Evolutionary conservation across 176 grass and related monocot species (phyloP), one percentile per base, ranked within the genome.

Genomic region (Panicum miliaceum): DNA sequence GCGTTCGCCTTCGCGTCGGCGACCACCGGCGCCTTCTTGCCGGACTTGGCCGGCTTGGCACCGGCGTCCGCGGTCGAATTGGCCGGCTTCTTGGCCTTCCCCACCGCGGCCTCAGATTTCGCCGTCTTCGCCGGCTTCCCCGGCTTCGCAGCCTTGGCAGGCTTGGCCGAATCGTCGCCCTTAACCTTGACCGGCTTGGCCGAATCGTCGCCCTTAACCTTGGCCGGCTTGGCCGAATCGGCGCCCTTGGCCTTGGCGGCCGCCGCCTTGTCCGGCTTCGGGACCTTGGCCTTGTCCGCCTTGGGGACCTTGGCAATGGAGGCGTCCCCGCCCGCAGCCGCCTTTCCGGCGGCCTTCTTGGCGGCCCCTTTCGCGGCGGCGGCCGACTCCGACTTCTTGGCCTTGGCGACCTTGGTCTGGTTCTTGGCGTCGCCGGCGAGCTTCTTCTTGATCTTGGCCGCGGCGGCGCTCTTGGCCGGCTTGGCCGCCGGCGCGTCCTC

Each of bases 351-450:
- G 0, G 71, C 5, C 34, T 86, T 87, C 75, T 84, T 90, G 60
- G 80, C 36, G 40, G 61, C 3, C 26, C 20, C 41, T 34, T 89
- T 89, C 18, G 70, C 53, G 2, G 69, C 60, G n/a, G 80, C 14
- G 10, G 90, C 34, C 2, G 91, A 85, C 56, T 90, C 87, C 18
- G 81, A 22, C 45, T 98, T 98, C 89, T 92, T 99, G 29, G 85
- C 51, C 66, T 94, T 98, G 27, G 80, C 43, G 11, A 79, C 86
- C 87, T 94, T 92, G 81, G 85, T 90, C 75, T 96, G 85, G 76
- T 94, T 91, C 86, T 94, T 99, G 64, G 26, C 88, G 18, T 93
- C 90, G 0, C 52, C 18, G 57, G 59, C 45, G 41, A 86, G 42
- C 85, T 92, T 89, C 84, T 89, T 85, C 73, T 94, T 92, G 58